Base-by-base conservation (phyloP, 73 alveolate species). In the Effrenium voratum region DNA sequence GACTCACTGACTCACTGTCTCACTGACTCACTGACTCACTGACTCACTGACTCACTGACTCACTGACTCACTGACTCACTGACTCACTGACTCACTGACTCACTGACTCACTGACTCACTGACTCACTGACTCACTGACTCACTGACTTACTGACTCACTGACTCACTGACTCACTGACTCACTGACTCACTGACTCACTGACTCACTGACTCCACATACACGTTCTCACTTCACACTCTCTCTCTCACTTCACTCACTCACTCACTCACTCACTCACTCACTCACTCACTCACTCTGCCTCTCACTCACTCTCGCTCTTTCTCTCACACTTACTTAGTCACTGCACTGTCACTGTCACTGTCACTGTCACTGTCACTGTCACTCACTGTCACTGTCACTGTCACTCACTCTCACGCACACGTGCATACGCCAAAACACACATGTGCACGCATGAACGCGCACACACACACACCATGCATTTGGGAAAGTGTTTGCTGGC, bases 331-430 rank as follows among this genome's bases (percentile, higher is more conserved):
- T n/a, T 49, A n/a, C 84, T 73, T 49, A 34, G 50, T 73, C 46
- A 52, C 66, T 52, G 66, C 66, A 52, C 66, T 52, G 66, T 52
- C 66, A n/a, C 66, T 52, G 28, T 52, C 66, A 13, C 66, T 52
- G 28, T 52, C 66, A 13, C 66, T 52, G 28, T 52, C 66, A 34
- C 84, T 73, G 50, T 15, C 84, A 10, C 84, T 36, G 50, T n/a
- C 84, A 34, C 84, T 73, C 84, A 34, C 84, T n/a, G 50, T 36
- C 84, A 10, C 84, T 73, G 50, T n/a, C 84, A 10, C 84, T 36
- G 50, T n/a, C 84, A 10, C 84, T 73, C 84, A 22, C 84, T 36
- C 84, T 73, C 52, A 8, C 84, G 12, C 84, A 10, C 52, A 8
- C 84, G 3, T 49, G 3, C 50, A 10, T 49, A 6, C 84, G 3